Percentiles rank a stretch among this genome's conserved stretches.
These are phyloP conservation scores for Stachybotrys chartarum DNA, from an alignment of 2,329 filamentous ascomycete species.

Conservation along the genomic window DNA sequence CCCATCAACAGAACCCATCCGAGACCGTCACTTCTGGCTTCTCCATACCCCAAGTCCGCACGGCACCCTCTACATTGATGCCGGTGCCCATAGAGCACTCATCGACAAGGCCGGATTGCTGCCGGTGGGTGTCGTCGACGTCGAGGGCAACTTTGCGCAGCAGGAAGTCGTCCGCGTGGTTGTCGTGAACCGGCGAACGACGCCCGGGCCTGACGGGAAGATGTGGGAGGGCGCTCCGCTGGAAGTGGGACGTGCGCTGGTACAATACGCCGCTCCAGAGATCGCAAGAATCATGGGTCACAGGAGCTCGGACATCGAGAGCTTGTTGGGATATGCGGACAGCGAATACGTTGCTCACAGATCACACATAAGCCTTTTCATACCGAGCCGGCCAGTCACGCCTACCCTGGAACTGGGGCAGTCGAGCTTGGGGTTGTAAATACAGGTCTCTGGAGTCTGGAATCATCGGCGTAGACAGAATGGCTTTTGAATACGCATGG, in stretches of 20 bases:
- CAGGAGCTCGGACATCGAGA: constrained; percentile 73
- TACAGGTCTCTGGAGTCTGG: too few relatives aligned
- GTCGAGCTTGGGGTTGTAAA: too few relatives aligned
- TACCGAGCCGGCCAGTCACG: constrained; percentile 46
- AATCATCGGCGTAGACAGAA: too few relatives aligned
- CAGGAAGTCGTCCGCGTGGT: constrained; percentile 87
- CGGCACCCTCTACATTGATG: constrained; percentile 86
- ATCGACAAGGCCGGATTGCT: constrained; percentile 79
- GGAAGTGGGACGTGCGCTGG: constrained; percentile 82
- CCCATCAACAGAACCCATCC: constrained; percentile 74
- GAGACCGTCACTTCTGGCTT: constrained; percentile 95
- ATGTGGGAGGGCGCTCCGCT: constrained; percentile 43
- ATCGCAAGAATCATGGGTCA: constrained; percentile 78
- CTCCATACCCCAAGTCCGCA: constrained; percentile 86
- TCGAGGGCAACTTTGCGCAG: constrained; percentile 82
- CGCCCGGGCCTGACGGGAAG: constrained; percentile 33
- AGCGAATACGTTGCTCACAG: constrained; percentile 88
- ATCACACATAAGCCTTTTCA: constrained; percentile 78
- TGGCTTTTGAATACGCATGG: too few relatives aligned
- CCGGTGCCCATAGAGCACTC: constrained; percentile 77
- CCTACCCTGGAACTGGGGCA: constrained; percentile 23
- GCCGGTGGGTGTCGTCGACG: constrained; percentile 83
- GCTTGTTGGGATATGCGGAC: constrained; percentile 81
- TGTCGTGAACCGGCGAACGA: constrained; percentile 58
- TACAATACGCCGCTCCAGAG: constrained; percentile 87